These are phyloP conservation scores for Boletus subcaerulescens DNA, from an alignment of 768 basidiomycete species.

Conservation along the genomic window DNA sequence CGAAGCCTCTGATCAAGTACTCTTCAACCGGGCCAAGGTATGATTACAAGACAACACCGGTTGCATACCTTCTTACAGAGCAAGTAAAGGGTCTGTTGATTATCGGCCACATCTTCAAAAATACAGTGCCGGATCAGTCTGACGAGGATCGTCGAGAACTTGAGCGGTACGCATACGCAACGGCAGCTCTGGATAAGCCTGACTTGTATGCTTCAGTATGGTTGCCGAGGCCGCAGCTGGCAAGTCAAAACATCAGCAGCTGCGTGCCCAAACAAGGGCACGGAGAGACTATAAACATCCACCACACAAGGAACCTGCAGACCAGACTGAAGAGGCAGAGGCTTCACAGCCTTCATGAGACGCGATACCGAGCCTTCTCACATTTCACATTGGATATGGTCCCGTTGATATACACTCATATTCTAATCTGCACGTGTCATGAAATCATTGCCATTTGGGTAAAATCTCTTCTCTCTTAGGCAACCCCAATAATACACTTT, in stretches of 20 bases:
- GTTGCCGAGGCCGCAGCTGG: conserved; percentile 82
- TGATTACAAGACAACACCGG: conserved; percentile 5
- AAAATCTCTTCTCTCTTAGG: too few species aligned
- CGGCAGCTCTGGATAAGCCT: background rate
- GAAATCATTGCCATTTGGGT: conserved; percentile 9
- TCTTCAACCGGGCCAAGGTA: conserved; percentile 86
- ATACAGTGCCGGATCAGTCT: conserved; percentile 79
- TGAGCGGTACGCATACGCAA: conserved; percentile 60
- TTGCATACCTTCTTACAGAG: background rate
- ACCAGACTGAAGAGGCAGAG: conserved; percentile 22
- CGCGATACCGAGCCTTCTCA: conserved; percentile 3
- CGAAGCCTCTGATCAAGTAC: conserved; percentile 62
- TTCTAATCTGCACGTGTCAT: conserved; percentile 21
- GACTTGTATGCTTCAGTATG: conserved; percentile 49
- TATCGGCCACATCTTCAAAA: conserved; percentile 88
- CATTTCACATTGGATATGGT: conserved; percentile 18
- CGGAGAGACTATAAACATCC: conserved; percentile 39
- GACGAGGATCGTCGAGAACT: conserved; percentile 94
- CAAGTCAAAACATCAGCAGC: conserved; percentile 55
- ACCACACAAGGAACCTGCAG: conserved; percentile 32
- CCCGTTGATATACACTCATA: conserved; percentile 13
- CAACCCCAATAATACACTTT: too few species aligned
- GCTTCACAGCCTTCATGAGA: conserved; percentile 14
- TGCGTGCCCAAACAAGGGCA: conserved; percentile 27
- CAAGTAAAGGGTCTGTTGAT: conserved; percentile 70